Base-by-base conservation (phyloP, 75 land plant species). In the Sequoiadendron giganteum region DNA sequence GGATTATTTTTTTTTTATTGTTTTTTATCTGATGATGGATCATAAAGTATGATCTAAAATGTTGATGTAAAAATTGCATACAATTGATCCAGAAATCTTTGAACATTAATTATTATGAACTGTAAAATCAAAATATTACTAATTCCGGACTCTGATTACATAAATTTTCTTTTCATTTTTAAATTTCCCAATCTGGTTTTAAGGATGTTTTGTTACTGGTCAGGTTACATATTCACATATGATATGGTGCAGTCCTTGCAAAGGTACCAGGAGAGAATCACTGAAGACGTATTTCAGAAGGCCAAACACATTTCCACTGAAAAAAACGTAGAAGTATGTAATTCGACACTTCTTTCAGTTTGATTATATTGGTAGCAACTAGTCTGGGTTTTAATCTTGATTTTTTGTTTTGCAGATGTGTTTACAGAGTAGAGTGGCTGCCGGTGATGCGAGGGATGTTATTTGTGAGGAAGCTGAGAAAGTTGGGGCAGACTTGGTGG, bases 271-370 rank as follows among this genome's bases (percentile, higher is more conserved):
- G 73, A 30, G 25, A 92, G 92, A 5, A 15, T 88, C 48, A 90
- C 91, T 80, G 82, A 92, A 49, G 77, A 90, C 54, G 93, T 95
- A 76, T 91, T 97, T 89, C 87, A 81, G 14, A 91, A 91, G 91
- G 93, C 95, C 78, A 92, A 93, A 75, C 54, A 85, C 52, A 54
- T 91, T 56, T 92, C 89, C 90, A 80, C 84, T 14, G 88, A 49
- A 28, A 79, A 78, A 52, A 48, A 87, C 8, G 88, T 87, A 87
- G 9, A 25, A 65, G 28, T 19, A 9, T 16, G 16, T 52, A 16
- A 52, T 52, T 52, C 1, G 1, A 52, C 55, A 10, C 1, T 49
- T 11, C 55, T 14, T 52, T 14, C 1, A 10, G 52, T 48, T 48
- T 48, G 10, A 48, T 0, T 10, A 48, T 9, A 48, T 48, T 10